Conservation (phyloP, 164 flowering plant genomes). For the Liquidambar formosana region DNA sequence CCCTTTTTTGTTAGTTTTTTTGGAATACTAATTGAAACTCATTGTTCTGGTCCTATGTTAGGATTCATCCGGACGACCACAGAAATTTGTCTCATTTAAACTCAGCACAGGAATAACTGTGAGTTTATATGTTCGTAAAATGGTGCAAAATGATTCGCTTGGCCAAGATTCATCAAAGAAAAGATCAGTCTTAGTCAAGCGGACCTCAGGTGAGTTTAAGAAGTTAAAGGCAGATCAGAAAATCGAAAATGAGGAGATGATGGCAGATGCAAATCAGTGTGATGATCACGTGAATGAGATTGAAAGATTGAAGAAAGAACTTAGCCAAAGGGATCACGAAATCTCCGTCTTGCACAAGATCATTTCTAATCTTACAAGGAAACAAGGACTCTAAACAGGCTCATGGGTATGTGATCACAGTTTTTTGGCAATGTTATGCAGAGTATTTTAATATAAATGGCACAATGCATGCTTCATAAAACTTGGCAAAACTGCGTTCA, state of each 20-base stretch:
- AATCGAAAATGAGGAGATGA: not conserved
- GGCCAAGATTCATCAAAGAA: constrained; percentile 28
- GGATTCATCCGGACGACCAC: constrained; percentile 53
- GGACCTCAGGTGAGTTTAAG: constrained; percentile 19
- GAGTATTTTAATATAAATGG: no score
- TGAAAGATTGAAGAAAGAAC: no score
- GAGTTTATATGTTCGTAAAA: constrained; percentile 38
- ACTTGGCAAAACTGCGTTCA: no score
- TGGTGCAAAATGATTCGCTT: constrained; percentile 12
- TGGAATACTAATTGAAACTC: not conserved
- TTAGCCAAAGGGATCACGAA: constrained; percentile 41
- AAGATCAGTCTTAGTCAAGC: constrained; percentile 32
- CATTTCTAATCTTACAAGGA: constrained; percentile 52
- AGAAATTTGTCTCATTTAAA: constrained; percentile 42
- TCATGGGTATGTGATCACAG: constrained; percentile 7
- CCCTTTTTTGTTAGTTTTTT: no score
- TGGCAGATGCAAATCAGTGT: constrained; percentile 9
- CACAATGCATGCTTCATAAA: no score
- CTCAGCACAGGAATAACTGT: constrained; percentile 33
- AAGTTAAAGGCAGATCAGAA: constrained; percentile 28
- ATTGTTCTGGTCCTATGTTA: constrained; percentile 19
- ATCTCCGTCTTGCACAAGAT: constrained; percentile 51
- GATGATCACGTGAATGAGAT: constrained; percentile 33
- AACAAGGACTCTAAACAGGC: constrained; percentile 42
- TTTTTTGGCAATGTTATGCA: no score